Percentiles rank a stretch among this genome's conserved stretches.
Evolutionary conservation across 768 basidiomycete species (phyloP).

Genomic region (Basidioascus undulatus): DNA sequence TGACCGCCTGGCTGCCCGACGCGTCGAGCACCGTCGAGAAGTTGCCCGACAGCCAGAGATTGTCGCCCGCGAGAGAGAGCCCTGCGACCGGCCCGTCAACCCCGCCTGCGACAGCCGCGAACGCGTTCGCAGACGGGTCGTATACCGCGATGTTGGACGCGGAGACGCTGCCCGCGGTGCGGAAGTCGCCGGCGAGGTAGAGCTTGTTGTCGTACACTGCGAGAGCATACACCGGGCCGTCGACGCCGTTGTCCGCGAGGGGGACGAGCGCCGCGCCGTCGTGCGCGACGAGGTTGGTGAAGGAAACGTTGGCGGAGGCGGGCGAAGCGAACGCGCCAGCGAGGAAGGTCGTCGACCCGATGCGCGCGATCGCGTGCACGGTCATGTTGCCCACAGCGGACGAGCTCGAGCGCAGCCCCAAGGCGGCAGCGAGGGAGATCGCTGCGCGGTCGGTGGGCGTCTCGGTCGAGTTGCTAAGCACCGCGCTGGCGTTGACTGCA

Average conservation of each 20-base stretch:
- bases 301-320: constrained; percentile 31
- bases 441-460: constrained; percentile 42
- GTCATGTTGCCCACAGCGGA: constrained; percentile 20
- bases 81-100: constrained; percentile 49
- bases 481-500: constrained; percentile 33
- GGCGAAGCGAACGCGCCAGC: constrained; percentile 26
- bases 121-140: constrained; percentile 29
- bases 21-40: constrained; percentile 31
- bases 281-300: constrained; percentile 48
- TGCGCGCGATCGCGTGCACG: too few species aligned
- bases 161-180: constrained; percentile 34
- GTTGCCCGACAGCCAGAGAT: constrained; percentile 46
- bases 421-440: constrained; percentile 32
- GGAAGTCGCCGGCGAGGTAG: constrained; percentile 67
- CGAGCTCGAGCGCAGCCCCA: too few species aligned
- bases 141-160: constrained; percentile 58
- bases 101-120: constrained; percentile 46
- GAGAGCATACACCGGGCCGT: too few species aligned
- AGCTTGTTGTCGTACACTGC: constrained; percentile 38
- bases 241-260: constrained; percentile 2
- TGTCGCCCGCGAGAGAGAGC: constrained; percentile 27
- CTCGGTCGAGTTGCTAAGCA: constrained; percentile 40
- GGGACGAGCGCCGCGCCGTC: constrained; percentile 41
- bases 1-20: constrained; percentile 15
- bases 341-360: constrained; percentile 34